A percentile compares a stretch with the other conserved stretches of the same genome.
Conservation (phyloP, 73 alveolate genomes). For the Paramecium tetraurelia region DNA sequence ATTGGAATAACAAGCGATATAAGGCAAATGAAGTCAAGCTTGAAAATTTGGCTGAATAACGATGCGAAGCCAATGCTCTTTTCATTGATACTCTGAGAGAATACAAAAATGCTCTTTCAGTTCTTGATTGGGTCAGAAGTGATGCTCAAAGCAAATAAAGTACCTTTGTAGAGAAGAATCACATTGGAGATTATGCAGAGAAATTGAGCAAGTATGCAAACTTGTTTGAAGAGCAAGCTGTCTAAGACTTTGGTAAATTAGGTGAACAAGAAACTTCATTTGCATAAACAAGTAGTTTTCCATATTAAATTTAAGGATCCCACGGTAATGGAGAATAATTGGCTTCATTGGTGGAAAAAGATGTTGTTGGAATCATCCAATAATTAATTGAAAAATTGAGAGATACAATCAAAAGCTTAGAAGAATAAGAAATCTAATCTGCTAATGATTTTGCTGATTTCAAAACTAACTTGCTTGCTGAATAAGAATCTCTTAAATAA, state of each 20-base stretch:
- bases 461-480: slow-evolving; percentile 44
- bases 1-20: slow-evolving; percentile 40
- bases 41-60: slow-evolving; percentile 31
- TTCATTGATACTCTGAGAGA: slow-evolving; percentile 47
- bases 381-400: slow-evolving; percentile 31
- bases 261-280: slow-evolving; percentile 13
- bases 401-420: slow-evolving; percentile 39
- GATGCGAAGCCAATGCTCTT: slow-evolving; percentile 50
- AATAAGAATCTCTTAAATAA: slow-evolving; percentile 50
- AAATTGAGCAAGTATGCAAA: slow-evolving; percentile 30
- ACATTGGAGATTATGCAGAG: slow-evolving; percentile 43
- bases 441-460: slow-evolving; percentile 53
- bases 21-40: slow-evolving; percentile 31
- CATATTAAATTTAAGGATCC: neutral
- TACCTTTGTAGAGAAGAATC: neutral
- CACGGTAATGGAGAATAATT: neutral
- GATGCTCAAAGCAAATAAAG: slow-evolving; percentile 24
- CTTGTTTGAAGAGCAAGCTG: slow-evolving; percentile 42
- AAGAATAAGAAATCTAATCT: slow-evolving; percentile 29
- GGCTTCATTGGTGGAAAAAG: neutral
- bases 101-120: slow-evolving; percentile 40
- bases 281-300: neutral
- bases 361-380: slow-evolving; percentile 34
- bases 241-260: slow-evolving; percentile 39
- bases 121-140: slow-evolving; percentile 47